A percentile compares a stretch with the other conserved stretches of the same genome.
Evolutionary conservation across 345 rosid species (phyloP).

Genomic region (Geranium brycei): DNA sequence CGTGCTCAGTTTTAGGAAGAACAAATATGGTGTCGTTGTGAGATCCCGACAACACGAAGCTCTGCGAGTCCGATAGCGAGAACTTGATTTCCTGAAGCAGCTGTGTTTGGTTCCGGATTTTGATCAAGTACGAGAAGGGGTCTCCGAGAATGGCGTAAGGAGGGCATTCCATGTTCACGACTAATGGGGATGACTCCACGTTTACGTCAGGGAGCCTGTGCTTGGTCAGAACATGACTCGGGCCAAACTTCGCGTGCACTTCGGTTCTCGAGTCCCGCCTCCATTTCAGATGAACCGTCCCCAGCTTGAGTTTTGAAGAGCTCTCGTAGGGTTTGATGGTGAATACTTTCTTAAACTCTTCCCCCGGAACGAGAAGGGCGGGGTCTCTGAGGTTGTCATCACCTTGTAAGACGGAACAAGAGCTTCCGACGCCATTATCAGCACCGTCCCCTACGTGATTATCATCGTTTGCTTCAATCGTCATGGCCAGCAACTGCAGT

Average conservation of each 20-base stretch:
- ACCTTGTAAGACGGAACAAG: slow-evolving; percentile 37
- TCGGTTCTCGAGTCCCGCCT: slow-evolving; percentile 12
- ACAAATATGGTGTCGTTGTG: slow-evolving; percentile 53
- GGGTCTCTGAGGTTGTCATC: slow-evolving; percentile 27
- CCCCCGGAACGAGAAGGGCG: slow-evolving; percentile 56
- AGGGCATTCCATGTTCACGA: slow-evolving; percentile 63
- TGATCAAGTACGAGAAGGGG: slow-evolving; percentile 49
- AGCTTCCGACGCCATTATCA: slow-evolving; percentile 16
- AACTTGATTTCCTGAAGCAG: slow-evolving; percentile 83
- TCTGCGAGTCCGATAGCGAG: slow-evolving; percentile 64
- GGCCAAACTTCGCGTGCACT: slow-evolving; percentile 14
- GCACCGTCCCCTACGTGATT: slow-evolving; percentile 9
- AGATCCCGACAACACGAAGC: slow-evolving; percentile 67
- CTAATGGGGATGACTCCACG: slow-evolving; percentile 61
- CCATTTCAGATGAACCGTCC: slow-evolving; percentile 59
- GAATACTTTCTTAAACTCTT: slow-evolving; percentile 82
- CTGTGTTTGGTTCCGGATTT: slow-evolving; percentile 57
- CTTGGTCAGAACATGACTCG: slow-evolving; percentile 35
- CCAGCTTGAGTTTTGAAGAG: slow-evolving; percentile 44
- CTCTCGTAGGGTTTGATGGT: slow-evolving; percentile 39
- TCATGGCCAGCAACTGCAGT: slow-evolving; percentile 53
- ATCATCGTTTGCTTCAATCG: slow-evolving; percentile 40
- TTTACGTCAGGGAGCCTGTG: slow-evolving; percentile 58
- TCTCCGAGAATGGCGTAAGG: slow-evolving; percentile 81
- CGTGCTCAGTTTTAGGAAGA: slow-evolving; percentile 60